Base-by-base conservation (phyloP, 1,284 basidiomycete species). In the Melampsora americana region DNA sequence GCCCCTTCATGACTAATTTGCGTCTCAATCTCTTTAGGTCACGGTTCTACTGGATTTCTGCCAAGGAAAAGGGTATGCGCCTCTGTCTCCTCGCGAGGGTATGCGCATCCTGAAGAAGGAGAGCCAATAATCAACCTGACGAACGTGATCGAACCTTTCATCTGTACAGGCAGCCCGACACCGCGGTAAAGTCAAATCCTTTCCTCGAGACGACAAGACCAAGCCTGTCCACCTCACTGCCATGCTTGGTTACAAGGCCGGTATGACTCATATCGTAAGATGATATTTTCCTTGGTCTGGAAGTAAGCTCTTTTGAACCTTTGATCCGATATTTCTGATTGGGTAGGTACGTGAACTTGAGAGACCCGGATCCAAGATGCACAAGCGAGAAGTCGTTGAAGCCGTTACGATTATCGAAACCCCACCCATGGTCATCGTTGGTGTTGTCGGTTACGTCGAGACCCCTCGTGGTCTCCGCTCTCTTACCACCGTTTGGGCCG, bases 371-470 rank as follows among this genome's bases (percentile, higher is more conserved):
- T 97, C 94, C 83, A 95, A 97, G 87, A 95, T 96, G 93, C 94
- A 97, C 91, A 97, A 96, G 87, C 90, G 93, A 84, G 96, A 99
- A 86, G 90, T 99, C 79, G 96, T 99, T 80, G 96, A 99, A 88
- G 93, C 95, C 68, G 95, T 95, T 81, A 91, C 93, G 80, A 86
- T 99, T 84, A 85, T 99, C 83, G 96, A 99, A 87, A 97, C 95
- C 67, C 96, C 96, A 66, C 95, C 96, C 77, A 89, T 99, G 87
- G 90, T 99, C 78, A 89, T 96, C 79, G 92, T 99, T 80, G 96
- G 96, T 88, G 93, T 95, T 84, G 96, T 99, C 82, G 96, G 96
- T 81, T 99, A 99, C 86, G 93, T 99, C 85, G 96, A 99, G 88
- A 99, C 96, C 79, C 96, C 96, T 82, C 95, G 95, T 83, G 96